Conservation (phyloP, 352 stramenopile species). For the Peronospora tabacina region DNA sequence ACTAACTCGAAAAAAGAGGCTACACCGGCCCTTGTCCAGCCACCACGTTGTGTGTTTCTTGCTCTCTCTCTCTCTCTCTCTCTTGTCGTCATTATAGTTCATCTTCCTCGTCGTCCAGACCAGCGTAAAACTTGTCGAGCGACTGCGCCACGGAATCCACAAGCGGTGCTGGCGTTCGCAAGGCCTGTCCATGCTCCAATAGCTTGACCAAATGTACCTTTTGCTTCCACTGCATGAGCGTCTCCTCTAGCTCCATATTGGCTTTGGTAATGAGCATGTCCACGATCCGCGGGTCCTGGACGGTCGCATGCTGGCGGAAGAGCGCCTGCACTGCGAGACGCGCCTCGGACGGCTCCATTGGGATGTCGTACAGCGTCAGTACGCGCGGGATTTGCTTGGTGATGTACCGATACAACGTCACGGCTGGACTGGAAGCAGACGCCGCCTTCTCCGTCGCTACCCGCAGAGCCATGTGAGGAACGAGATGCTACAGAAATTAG, state of each 20-base stretch:
- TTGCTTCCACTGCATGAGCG: constrained; percentile 97
- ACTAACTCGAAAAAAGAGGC: too few relatives aligned
- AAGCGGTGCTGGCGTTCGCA: constrained; percentile 39
- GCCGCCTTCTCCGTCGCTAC: constrained; percentile 57
- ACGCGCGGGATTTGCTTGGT: constrained; percentile 92
- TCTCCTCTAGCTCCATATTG: constrained; percentile 98
- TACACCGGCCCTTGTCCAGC: too few relatives aligned
- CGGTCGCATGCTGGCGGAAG: constrained; percentile 91
- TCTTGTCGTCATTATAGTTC: constrained; percentile 24
- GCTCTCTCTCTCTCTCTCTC: neutral
- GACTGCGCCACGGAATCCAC: constrained; percentile 43
- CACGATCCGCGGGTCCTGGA: constrained; percentile 91
- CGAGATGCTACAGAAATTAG: neutral
- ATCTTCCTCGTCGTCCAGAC: constrained; percentile 67
- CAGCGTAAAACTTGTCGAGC: constrained; percentile 78
- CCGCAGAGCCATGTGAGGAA: constrained; percentile 56
- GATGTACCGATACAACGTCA: constrained; percentile 86
- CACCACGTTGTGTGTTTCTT: too few relatives aligned
- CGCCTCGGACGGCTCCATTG: constrained; percentile 88
- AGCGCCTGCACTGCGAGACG: constrained; percentile 86
- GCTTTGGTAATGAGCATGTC: constrained; percentile 96
- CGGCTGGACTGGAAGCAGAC: constrained; percentile 51
- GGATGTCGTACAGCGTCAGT: constrained; percentile 96
- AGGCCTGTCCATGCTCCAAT: constrained; percentile 53
- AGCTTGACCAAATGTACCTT: constrained; percentile 91